Evolutionary conservation across 441 rosid genomes (phyloP).

Genomic region (Sinapis alba): DNA sequence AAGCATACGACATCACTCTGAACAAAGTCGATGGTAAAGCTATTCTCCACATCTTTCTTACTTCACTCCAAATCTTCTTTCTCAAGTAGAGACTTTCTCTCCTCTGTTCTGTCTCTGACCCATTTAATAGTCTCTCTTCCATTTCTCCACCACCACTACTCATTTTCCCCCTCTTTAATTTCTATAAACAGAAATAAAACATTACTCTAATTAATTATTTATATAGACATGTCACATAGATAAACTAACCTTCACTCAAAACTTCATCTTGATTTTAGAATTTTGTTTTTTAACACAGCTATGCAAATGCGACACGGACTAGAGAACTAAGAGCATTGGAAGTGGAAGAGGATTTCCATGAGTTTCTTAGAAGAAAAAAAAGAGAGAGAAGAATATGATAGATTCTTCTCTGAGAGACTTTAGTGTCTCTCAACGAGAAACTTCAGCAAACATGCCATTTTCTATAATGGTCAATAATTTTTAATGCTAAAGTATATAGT

Average conservation of each 20-base stretch:
- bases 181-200: background rate
- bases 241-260: background rate
- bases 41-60: conserved; percentile 47
- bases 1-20: conserved; percentile 43
- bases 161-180: conserved; percentile 14
- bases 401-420: background rate
- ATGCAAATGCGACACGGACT: background rate
- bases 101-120: conserved; percentile 42
- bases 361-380: background rate
- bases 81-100: conserved; percentile 27
- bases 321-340: conserved; percentile 1
- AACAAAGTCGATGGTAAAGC: conserved; percentile 46
- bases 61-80: conserved; percentile 55
- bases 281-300: background rate
- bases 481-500: background rate
- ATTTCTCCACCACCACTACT: conserved; percentile 32
- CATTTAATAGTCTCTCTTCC: conserved; percentile 50
- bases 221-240: background rate
- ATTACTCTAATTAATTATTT: background rate
- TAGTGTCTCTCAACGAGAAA: background rate
- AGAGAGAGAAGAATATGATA: too few species aligned
- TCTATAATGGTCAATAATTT: background rate
- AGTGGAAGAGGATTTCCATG: background rate
- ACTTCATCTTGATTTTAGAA: background rate
- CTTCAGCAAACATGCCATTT: background rate